A percentile compares a stretch with the other conserved stretches of the same genome.
Evolutionary conservation across 352 stramenopile species (phyloP).

Genomic region (Phytopythium cucurbitacearum): DNA sequence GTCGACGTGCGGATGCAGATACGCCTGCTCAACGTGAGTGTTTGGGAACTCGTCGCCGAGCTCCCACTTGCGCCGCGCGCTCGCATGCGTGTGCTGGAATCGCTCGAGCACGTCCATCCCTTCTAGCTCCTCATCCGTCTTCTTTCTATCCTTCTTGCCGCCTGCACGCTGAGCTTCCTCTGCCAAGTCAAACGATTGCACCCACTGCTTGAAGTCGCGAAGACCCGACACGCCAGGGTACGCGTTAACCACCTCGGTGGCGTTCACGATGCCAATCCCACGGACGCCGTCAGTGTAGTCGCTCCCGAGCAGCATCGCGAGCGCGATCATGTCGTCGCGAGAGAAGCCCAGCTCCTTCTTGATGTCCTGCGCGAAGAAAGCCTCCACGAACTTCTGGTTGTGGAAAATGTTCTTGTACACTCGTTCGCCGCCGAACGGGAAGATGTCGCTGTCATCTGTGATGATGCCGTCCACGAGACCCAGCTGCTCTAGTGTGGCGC

Average conservation of each 20-base stretch:
- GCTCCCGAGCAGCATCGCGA: constrained; percentile 93
- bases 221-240: constrained; percentile 87
- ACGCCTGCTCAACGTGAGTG: constrained; percentile 89
- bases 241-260: constrained; percentile 65
- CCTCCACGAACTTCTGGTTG: constrained; percentile 98
- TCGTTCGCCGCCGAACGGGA: constrained; percentile 91
- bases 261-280: constrained; percentile 84
- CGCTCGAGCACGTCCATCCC: constrained; percentile 38
- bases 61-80: constrained; percentile 88
- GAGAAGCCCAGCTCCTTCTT: constrained; percentile 91
- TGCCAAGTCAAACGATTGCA: constrained; percentile 54
- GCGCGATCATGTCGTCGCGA: constrained; percentile 87
- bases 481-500: constrained; percentile 92
- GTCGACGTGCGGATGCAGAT: constrained; percentile 89
- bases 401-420: constrained; percentile 99
- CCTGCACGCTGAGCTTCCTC: constrained; percentile 46
- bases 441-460: constrained; percentile 96
- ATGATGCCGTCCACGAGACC: constrained; percentile 98
- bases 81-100: constrained; percentile 93
- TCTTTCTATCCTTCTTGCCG: constrained; percentile 49
- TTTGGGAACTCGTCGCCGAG: constrained; percentile 93
- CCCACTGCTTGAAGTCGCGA: constrained; percentile 76
- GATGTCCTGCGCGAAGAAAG: constrained; percentile 93
- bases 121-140: constrained; percentile 39
- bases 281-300: constrained; percentile 93